A percentile compares a stretch with the other conserved stretches of the same genome.
Conservation (phyloP, 2,329 filamentous ascomycete species). For the Aphanocladium album region DNA sequence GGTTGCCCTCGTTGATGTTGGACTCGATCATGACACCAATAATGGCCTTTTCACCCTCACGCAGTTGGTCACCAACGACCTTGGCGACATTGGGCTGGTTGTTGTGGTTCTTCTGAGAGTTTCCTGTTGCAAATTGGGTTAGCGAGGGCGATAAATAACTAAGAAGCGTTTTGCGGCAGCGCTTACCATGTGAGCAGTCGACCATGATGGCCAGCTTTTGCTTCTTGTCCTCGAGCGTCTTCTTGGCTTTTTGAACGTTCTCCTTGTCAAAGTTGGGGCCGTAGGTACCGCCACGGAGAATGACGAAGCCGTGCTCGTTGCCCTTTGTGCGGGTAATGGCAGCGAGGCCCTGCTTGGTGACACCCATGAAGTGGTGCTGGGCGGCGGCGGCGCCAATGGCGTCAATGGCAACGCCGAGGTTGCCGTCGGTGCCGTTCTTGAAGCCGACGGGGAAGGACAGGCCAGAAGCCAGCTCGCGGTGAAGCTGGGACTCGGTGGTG, state of each 20-base stretch:
- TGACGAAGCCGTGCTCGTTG: conserved; percentile 97
- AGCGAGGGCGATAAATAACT: background rate
- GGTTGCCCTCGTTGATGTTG: conserved; percentile 86
- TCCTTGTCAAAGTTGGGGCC: conserved; percentile 92
- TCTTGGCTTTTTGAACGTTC: conserved; percentile 73
- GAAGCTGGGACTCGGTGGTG: conserved; percentile 93
- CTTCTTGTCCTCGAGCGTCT: conserved; percentile 73
- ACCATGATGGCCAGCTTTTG: conserved; percentile 92
- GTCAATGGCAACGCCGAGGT: conserved; percentile 85
- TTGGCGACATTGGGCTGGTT: conserved; percentile 94
- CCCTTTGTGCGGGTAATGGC: conserved; percentile 90
- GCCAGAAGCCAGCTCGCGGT: conserved; percentile 91
- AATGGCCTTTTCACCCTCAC: conserved; percentile 80
- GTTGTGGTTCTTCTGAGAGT: conserved; percentile 94
- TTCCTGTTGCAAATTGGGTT: conserved; percentile 49
- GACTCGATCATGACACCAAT: conserved; percentile 99
- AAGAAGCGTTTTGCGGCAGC: background rate
- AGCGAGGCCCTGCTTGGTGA: conserved; percentile 94
- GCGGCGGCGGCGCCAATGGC: conserved; percentile 82
- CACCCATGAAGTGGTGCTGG: conserved; percentile 97
- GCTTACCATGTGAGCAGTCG: conserved; percentile 89
- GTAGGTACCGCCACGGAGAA: conserved; percentile 83
- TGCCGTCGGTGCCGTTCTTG: conserved; percentile 98
- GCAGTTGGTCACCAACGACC: conserved; percentile 76
- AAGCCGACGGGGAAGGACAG: conserved; percentile 97